phyloP scores from a whole-genome alignment of 2,329 filamentous ascomycete genomes.

The Talaromyces atroroseus region DNA sequence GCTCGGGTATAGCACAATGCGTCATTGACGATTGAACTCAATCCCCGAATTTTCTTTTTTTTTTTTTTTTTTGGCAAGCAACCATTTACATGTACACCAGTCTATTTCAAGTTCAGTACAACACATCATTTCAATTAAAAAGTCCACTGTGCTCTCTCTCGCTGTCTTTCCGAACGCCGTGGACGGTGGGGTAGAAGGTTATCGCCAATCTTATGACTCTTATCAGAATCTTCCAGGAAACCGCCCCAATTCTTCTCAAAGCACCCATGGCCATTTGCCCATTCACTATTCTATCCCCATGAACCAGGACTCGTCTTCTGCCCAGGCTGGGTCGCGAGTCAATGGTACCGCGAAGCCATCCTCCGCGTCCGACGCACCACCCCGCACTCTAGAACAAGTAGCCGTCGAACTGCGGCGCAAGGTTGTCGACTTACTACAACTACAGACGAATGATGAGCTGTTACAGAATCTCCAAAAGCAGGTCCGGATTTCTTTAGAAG shows the following conservation, averaged over 20 bases:
- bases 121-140: neutral
- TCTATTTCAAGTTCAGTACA: neutral
- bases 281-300: neutral
- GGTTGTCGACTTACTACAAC: constrained; percentile 5
- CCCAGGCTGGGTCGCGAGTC: constrained; percentile 8
- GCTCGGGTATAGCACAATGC: neutral
- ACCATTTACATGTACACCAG: neutral
- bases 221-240: neutral
- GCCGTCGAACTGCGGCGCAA: constrained; percentile 9
- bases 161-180: neutral
- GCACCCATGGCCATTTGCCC: constrained; percentile 1
- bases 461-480: constrained; percentile 13
- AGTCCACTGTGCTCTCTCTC: neutral
- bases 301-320: constrained; percentile 2
- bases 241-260: neutral
- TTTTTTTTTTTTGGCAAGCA: neutral
- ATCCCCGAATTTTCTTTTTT: neutral
- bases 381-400: constrained; percentile 14
- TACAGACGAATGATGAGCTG: constrained; percentile 8
- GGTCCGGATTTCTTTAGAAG: constrained; percentile 11
- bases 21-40: neutral
- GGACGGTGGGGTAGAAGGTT: neutral
- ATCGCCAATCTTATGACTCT: neutral
- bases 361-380: neutral
- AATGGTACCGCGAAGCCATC: constrained; percentile 6